Conservation (phyloP, 2,329 filamentous ascomycete species). For the Pseudopyricularia javanii region DNA sequence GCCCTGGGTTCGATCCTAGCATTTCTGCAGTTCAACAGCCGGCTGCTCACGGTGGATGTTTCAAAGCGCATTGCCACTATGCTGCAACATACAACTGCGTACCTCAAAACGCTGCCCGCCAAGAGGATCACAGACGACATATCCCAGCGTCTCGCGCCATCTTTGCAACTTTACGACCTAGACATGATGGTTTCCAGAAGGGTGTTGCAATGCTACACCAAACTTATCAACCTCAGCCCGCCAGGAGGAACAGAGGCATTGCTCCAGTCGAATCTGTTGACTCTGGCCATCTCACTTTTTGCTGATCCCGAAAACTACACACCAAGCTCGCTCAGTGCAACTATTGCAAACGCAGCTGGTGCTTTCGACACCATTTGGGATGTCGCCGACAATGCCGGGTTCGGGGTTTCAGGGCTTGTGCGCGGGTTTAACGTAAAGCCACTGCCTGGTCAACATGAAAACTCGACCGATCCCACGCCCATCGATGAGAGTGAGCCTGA, state of each 20-base stretch:
- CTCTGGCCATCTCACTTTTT: constrained; percentile 80
- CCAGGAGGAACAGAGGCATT: constrained; percentile 74
- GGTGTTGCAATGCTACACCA: constrained; percentile 89
- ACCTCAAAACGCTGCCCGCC: constrained; percentile 70
- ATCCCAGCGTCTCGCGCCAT: constrained; percentile 68
- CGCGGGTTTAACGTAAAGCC: constrained; percentile 61
- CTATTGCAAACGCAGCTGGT: constrained; percentile 81
- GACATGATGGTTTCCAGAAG: constrained; percentile 87
- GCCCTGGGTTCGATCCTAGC: constrained; percentile 82
- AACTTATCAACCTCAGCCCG: constrained; percentile 79
- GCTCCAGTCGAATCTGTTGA: constrained; percentile 81
- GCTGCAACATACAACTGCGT: constrained; percentile 88
- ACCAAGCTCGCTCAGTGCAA: constrained; percentile 73
- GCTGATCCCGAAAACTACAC: constrained; percentile 85
- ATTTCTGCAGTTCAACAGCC: constrained; percentile 87
- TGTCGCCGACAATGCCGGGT: constrained; percentile 84
- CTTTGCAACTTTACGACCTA: constrained; percentile 78
- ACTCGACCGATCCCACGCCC: constrained; percentile 25
- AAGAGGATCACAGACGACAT: constrained; percentile 84
- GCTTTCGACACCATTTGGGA: constrained; percentile 95
- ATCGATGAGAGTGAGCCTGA: constrained; percentile 48
- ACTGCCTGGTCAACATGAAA: constrained; percentile 57
- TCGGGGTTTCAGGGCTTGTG: constrained; percentile 80
- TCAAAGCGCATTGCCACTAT: constrained; percentile 86
- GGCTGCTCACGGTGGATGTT: constrained; percentile 83